These are phyloP conservation scores for Dioszegia aurantiaca DNA, from an alignment of 768 basidiomycete genomes.

Conservation along the genomic window DNA sequence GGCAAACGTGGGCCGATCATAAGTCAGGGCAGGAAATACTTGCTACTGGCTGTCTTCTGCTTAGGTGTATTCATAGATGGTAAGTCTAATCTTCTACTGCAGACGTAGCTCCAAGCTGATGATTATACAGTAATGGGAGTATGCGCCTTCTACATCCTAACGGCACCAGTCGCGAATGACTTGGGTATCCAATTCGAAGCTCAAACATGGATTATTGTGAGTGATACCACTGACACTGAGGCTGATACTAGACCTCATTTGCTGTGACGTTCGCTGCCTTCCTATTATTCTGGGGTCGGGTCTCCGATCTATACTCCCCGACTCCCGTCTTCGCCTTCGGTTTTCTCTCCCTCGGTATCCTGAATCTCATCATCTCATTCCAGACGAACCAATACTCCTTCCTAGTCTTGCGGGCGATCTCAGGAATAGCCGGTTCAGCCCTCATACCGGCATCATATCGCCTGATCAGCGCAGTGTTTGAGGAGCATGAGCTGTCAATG, in stretches of 20 bases:
- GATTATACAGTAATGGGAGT: constrained; percentile 12
- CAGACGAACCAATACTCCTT: constrained; percentile 30
- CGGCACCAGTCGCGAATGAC: constrained; percentile 18
- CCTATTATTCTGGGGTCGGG: constrained; percentile 37
- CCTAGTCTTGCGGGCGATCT: constrained; percentile 35
- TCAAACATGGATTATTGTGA: constrained; percentile 34
- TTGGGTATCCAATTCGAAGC: constrained; percentile 20
- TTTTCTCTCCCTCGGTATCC: constrained; percentile 28
- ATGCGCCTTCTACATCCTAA: constrained; percentile 27
- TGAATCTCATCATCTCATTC: constrained; percentile 20
- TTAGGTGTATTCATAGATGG: constrained; percentile 28
- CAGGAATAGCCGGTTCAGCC: constrained; percentile 30
- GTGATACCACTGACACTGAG: background rate
- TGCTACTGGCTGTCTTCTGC: constrained; percentile 23
- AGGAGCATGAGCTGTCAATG: constrained; percentile 20
- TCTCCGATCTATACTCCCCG: constrained; percentile 39
- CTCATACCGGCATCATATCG: constrained; percentile 31
- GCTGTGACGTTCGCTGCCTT: constrained; percentile 35
- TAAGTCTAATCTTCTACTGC: background rate
- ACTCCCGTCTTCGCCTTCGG: constrained; percentile 28
- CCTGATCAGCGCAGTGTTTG: constrained; percentile 33
- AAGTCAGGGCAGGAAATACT: constrained; percentile 19
- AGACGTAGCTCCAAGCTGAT: background rate
- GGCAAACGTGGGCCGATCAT: background rate
- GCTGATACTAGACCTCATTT: constrained; percentile 22